These are phyloP conservation scores for Termitomyces titanicus DNA, from an alignment of 768 basidiomycete species.

Conservation along the genomic window DNA sequence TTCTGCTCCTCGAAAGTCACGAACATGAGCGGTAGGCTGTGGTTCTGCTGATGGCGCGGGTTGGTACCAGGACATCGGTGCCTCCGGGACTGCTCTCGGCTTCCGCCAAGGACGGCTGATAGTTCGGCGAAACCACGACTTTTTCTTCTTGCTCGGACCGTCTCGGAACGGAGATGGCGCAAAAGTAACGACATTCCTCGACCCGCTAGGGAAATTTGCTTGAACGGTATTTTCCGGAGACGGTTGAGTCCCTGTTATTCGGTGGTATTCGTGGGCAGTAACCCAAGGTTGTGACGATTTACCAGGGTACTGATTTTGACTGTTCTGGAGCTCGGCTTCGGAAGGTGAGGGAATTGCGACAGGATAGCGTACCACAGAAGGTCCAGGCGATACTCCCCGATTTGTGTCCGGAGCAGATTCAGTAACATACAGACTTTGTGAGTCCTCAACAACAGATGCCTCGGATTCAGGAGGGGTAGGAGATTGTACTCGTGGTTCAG, in stretches of 20 bases:
- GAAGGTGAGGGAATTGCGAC: conserved; percentile 30
- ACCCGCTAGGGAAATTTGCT: background rate
- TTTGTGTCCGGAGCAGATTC: background rate
- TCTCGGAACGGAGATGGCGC: conserved; percentile 16
- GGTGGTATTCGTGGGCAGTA: conserved; percentile 29
- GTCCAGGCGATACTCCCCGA: conserved; percentile 11
- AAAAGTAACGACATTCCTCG: background rate
- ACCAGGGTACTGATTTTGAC: conserved; percentile 15
- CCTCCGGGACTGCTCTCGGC: conserved; percentile 7
- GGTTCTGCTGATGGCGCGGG: conserved; percentile 7
- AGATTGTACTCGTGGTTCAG: background rate
- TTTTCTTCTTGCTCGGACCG: conserved; percentile 29
- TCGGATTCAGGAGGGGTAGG: background rate
- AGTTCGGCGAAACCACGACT: conserved; percentile 37
- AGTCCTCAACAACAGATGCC: background rate
- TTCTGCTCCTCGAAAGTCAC: conserved; percentile 15
- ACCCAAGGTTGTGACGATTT: conserved; percentile 33
- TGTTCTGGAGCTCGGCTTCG: conserved; percentile 21
- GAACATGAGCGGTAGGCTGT: conserved; percentile 13
- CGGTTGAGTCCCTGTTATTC: conserved; percentile 19
- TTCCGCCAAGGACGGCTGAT: conserved; percentile 27
- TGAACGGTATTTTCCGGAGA: conserved; percentile 9
- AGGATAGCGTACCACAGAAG: conserved; percentile 25
- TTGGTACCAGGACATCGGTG: conserved; percentile 28
- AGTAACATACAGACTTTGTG: background rate